phyloP scores from a whole-genome alignment of 2,329 filamentous ascomycete species.

The Stachybotrys chlorohalonatus region DNA sequence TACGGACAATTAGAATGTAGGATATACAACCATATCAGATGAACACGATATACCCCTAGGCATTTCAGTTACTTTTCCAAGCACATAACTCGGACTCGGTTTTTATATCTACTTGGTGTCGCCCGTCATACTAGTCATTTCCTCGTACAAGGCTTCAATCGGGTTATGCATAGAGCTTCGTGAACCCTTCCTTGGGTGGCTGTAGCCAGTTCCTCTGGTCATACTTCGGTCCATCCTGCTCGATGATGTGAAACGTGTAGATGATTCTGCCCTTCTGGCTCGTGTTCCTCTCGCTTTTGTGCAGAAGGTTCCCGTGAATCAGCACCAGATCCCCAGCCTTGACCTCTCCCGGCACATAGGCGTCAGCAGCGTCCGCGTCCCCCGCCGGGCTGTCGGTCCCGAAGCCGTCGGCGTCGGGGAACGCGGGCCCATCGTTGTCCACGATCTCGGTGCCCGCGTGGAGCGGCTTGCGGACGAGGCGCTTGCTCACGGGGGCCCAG shows the following conservation, averaged over 20 bases:
- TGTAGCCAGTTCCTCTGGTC: conserved; percentile 91
- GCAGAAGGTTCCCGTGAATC: conserved; percentile 91
- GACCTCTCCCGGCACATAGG: conserved; percentile 73
- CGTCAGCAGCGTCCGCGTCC: conserved; percentile 29
- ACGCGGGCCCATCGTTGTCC: conserved; percentile 55
- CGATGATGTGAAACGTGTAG: conserved; percentile 96
- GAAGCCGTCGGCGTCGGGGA: conserved; percentile 46
- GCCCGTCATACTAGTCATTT: no score
- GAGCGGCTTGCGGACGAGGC: conserved; percentile 61
- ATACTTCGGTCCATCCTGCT: conserved; percentile 64
- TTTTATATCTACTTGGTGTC: not conserved
- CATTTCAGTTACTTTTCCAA: not conserved
- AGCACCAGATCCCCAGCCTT: conserved; percentile 85
- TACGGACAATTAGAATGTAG: conserved; percentile 2
- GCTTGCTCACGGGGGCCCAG: conserved; percentile 58
- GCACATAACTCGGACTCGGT: not conserved
- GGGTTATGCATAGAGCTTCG: conserved; percentile 40
- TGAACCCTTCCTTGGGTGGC: conserved; percentile 72
- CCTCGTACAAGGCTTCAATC: not conserved
- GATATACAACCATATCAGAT: conserved; percentile 4
- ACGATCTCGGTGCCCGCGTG: conserved; percentile 59
- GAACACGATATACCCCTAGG: conserved; percentile 4
- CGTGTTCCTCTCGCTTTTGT: conserved; percentile 91
- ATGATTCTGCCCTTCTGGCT: conserved; percentile 84
- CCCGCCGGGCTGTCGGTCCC: conserved; percentile 30